Evolutionary conservation across 2,329 filamentous ascomycete genomes (phyloP), one percentile per base, ranked within the genome.

Genomic region (Aspergillus sp.): DNA sequence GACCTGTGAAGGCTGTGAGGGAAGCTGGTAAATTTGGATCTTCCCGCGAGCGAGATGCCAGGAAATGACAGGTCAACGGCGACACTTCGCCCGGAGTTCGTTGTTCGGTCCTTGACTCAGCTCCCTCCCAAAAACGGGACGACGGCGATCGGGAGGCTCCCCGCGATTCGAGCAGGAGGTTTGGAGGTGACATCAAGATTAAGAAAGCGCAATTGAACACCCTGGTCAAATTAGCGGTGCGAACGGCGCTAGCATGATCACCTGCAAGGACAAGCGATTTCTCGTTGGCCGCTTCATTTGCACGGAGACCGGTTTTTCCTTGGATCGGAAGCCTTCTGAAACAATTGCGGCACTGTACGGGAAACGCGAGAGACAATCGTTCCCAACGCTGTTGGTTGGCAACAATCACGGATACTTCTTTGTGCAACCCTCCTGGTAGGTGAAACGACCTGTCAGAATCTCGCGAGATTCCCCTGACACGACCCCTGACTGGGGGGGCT

Each of bases 361-460:
- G 33, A 51, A 39, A 49, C 8, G 3, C 15, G 20, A 34, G 15
- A 34, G 33, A 40, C 27, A 30, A 30, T 30, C 27, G 9, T 30
- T 30, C 27, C 8, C 27, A 50, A 12, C 17, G 5, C 48, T 51
- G 54, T 52, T 48, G 47, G 41, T n/a, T 40, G 54, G 34, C 24
- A 30, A 44, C 20, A 12, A 27, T 46, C 51, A 48, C 34, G n/a
- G 42, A 51, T 22, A 46, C 8, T 51, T 40, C 20, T n/a, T 49
- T 54, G 56, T 52, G 24, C 54, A 46, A 45, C 47, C 30, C 45
- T 48, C 17, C 49, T 41, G 54, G 47, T 47, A 54, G 52, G 54
- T 64, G 61, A 62, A 63, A 64, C 61, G 61, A 63, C 56, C 59
- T 64, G 62, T 63, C 62, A 64, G 37, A 56, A 49, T 55, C 39